Conservation (phyloP, 2,329 filamentous ascomycete species). For the Rutstroemia sp. region DNA sequence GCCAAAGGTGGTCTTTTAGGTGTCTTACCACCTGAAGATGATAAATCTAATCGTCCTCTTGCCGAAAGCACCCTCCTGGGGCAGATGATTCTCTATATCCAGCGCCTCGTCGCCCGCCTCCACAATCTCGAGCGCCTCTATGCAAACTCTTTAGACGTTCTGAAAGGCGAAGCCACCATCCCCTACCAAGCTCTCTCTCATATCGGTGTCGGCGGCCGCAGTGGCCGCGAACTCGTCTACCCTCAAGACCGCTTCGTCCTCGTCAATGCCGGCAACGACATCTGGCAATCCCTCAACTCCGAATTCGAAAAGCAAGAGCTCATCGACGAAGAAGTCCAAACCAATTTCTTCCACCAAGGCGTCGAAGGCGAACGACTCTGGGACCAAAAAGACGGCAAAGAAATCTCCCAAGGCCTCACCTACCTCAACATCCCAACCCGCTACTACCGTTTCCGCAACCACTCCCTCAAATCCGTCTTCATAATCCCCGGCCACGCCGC, state of each 20-base stretch:
- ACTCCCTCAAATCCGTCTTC: slow-evolving; percentile 40
- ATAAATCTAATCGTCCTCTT: slow-evolving; percentile 32
- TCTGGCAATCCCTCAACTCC: slow-evolving; percentile 40
- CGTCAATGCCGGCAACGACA: slow-evolving; percentile 46
- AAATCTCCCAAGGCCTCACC: slow-evolving; percentile 35
- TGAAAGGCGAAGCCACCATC: slow-evolving; percentile 42
- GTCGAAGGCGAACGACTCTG: slow-evolving; percentile 34
- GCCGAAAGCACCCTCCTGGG: slow-evolving; percentile 48
- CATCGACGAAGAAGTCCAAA: slow-evolving; percentile 34
- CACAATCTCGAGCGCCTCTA: slow-evolving; percentile 51
- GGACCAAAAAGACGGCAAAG: slow-evolving; percentile 14
- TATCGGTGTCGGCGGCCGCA: slow-evolving; percentile 44
- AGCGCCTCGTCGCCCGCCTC: slow-evolving; percentile 45
- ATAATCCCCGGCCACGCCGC: slow-evolving; percentile 43
- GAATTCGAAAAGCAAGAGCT: slow-evolving; percentile 33
- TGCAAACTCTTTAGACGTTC: slow-evolving; percentile 42
- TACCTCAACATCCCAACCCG: slow-evolving; percentile 43
- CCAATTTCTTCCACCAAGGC: slow-evolving; percentile 32
- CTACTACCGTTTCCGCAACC: slow-evolving; percentile 43
- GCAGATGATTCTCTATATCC: slow-evolving; percentile 48
- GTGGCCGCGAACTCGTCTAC: slow-evolving; percentile 41
- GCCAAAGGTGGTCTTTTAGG: slow-evolving; percentile 48
- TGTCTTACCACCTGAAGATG: slow-evolving; percentile 40
- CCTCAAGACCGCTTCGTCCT: slow-evolving; percentile 51
- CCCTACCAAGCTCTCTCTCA: slow-evolving; percentile 46